Base-by-base conservation (phyloP, 2,329 filamentous ascomycete species). In the Setomelanomma holmii region DNA sequence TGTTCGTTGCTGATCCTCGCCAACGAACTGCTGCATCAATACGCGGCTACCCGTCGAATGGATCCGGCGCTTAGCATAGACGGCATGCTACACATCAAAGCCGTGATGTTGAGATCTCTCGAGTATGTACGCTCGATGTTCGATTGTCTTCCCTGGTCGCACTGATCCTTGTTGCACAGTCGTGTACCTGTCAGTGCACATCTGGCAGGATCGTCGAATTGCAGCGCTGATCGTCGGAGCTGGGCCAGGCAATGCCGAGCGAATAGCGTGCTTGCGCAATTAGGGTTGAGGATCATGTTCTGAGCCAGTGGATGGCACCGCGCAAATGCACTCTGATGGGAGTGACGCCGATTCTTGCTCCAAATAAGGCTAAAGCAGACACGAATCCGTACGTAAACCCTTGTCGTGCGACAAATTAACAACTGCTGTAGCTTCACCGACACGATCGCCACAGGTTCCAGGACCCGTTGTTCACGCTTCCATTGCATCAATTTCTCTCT, bases 271-370 rank as follows among this genome's bases (percentile, higher is more conserved):
- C 54, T 62, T 30, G 56, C 52, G 58, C 52, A 61, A 65, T 65
- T 61, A 64, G 62, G 60, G 58, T 65, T 63, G 48, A 45, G 50
- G 23, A 51, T 53, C 50, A 38, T 47, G 53, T 60, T 56, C 61
- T 59, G 56, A 56, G 56, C 56, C 58, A 54, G 56, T 58, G 45
- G 52, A 51, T 44, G 40, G 46, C 49, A 58, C 52, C 58, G 58
- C 40, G 34, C 35, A 27, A 24, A 35, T 52, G 56, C 56, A 61
- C 50, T 47, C 51, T 61, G 60, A 60, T 60, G 57, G 55, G 41
- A 46, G 53, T 61, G 56, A 55, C 58, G 64, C 47, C 36, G 60
- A 66, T 71, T 63, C 23, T 63, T 71, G 49, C 56, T 63, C 40
- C 50, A 36, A 50, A 58, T 23, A 40, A 53, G 64, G 65, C 36